Percentiles rank a stretch among this genome's conserved stretches.
Conservation (phyloP, 1,284 basidiomycete genomes). For the Heimioporus retisporus region DNA sequence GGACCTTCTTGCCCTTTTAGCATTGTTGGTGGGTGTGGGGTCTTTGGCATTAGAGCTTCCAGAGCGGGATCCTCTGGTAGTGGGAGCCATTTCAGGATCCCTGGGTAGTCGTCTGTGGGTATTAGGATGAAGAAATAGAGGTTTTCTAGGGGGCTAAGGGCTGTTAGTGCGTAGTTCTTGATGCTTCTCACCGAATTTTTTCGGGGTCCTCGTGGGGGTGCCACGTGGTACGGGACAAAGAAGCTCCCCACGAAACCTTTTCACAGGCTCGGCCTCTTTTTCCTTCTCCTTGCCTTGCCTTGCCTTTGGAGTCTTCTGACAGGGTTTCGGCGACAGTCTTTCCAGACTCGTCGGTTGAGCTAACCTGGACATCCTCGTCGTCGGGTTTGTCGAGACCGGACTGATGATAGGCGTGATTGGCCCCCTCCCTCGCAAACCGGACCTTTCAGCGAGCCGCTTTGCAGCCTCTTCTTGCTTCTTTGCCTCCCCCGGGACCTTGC, state of each 20-base stretch:
- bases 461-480: slow-evolving; percentile 93
- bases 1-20: no score
- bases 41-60: no score
- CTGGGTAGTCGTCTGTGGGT: no score
- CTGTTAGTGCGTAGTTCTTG: no score
- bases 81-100: no score
- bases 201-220: no score
- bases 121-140: no score
- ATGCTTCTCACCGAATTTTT: no score
- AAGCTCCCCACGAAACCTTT: slow-evolving; percentile 87
- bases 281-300: slow-evolving; percentile 66
- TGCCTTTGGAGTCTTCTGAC: slow-evolving; percentile 46
- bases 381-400: slow-evolving; percentile 17
- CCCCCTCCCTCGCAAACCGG: slow-evolving; percentile 65
- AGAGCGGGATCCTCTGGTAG: no score
- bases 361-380: slow-evolving; percentile 47
- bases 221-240: no score
- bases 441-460: slow-evolving; percentile 86
- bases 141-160: no score
- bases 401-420: slow-evolving; percentile 51
- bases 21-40: no score
- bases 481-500: slow-evolving; percentile 92
- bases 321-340: slow-evolving; percentile 35
- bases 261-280: slow-evolving; percentile 58
- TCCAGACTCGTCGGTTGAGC: slow-evolving; percentile 41